These are phyloP conservation scores for Sarocladium kiliense DNA, from an alignment of 2,329 filamentous ascomycete genomes.

Conservation along the genomic window DNA sequence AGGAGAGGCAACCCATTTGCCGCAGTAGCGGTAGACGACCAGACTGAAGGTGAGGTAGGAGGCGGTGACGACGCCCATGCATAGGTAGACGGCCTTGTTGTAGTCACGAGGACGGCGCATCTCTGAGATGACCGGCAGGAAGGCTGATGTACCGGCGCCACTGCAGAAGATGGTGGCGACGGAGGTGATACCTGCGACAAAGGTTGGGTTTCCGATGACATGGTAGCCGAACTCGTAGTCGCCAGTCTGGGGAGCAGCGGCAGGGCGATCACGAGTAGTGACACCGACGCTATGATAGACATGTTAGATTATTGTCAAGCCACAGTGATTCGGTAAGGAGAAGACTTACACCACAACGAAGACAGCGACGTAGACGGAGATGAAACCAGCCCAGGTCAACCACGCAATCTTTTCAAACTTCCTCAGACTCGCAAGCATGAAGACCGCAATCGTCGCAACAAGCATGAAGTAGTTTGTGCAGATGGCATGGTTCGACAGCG, in stretches of 20 bases:
- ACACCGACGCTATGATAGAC: constrained; percentile 44
- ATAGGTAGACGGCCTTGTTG: constrained; percentile 53
- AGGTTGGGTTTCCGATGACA: constrained; percentile 50
- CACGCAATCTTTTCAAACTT: constrained; percentile 55
- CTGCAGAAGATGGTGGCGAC: constrained; percentile 56
- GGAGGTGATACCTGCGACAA: constrained; percentile 54
- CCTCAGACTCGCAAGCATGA: constrained; percentile 45
- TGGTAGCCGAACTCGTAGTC: constrained; percentile 55
- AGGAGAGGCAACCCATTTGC: constrained; percentile 57
- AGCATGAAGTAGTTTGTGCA: constrained; percentile 56
- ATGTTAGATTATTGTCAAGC: background rate
- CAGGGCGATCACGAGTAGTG: constrained; percentile 50
- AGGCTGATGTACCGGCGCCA: constrained; percentile 53
- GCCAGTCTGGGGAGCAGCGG: constrained; percentile 54
- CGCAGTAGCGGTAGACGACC: constrained; percentile 58
- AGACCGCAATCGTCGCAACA: constrained; percentile 44
- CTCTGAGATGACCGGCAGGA: constrained; percentile 60
- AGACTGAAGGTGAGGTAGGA: constrained; percentile 55
- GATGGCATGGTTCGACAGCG: constrained; percentile 49
- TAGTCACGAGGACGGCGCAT: constrained; percentile 57
- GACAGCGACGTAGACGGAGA: background rate
- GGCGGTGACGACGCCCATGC: constrained; percentile 51
- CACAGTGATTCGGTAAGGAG: no score
- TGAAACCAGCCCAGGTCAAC: constrained; percentile 54
- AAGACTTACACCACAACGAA: constrained; percentile 26